Evolutionary conservation across 1,284 basidiomycete species (phyloP), one percentile per base, ranked within the genome.

Genomic region (Rugosomyces carneus): DNA sequence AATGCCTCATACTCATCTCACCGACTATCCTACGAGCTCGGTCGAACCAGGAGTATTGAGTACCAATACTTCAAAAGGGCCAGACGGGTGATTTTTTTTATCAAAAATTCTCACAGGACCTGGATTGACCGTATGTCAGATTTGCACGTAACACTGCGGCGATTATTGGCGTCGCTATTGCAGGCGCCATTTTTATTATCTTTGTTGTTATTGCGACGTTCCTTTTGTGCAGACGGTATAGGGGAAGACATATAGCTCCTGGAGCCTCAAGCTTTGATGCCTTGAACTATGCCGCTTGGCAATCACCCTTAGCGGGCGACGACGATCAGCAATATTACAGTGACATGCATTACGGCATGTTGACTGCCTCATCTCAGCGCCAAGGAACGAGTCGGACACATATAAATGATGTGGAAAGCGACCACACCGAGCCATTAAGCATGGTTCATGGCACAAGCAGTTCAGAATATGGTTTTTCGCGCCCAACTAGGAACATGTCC

Each of bases 121-220:
- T 31, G 15, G 35, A 10, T 24, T 9, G 26, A 23, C 29, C 35
- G 11, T 5, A 31, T 24, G 18, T 11, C 27, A 66, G 64, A 18
- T 65, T 68, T 41, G 57, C 63, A 1, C 56, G 51, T 7, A 62
- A 64, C 34, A 67, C 65, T 11, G 63, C 59, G 20, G 66, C 64
- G 11, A 63, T 68, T 36, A 59, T 67, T n/a, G 66, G 62, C 10
- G 60, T 68, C 19, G 55, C 62, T 10, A 39, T 68, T 6, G 54
- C 62, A 5, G 55, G 52, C 21, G 54, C 60, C 2, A 38, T 57
- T 26, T 36, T 39, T 24, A 41, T 60, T 10, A 49, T 56, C 20
- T 39, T 49, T 10, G 44, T 53, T 18, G 56, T 61, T 15, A 36
- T 64, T 15, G 15, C 57, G 16, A 48, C 58, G 26, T 66, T 67